Conservation (phyloP, 441 rosid genomes). For the Euphorbia schlechtendalii region DNA sequence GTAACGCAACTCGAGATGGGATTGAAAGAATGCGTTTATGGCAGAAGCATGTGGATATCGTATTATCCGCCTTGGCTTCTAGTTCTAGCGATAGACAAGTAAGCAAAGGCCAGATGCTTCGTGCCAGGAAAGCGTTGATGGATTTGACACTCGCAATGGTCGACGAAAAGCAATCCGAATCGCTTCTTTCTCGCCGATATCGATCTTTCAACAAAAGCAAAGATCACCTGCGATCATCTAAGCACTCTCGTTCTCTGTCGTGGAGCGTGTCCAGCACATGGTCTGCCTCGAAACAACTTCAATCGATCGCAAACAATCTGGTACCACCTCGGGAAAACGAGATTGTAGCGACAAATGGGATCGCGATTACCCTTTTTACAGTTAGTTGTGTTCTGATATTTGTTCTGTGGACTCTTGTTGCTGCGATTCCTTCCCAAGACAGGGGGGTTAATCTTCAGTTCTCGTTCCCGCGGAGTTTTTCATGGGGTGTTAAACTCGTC, state of each 20-base stretch:
- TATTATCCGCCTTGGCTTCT: conserved; percentile 30
- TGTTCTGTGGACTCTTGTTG: conserved; percentile 38
- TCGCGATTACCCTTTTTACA: conserved; percentile 31
- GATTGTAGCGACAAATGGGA: conserved; percentile 32
- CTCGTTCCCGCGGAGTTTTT: conserved; percentile 22
- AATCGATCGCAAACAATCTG: conserved; percentile 27
- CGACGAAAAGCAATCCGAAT: conserved; percentile 33
- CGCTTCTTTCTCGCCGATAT: conserved; percentile 27
- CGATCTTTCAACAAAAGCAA: conserved; percentile 28
- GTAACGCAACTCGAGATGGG: conserved; percentile 41
- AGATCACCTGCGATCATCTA: conserved; percentile 18
- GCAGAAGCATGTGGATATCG: conserved; percentile 43
- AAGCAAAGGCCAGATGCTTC: conserved; percentile 34
- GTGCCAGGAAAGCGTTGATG: conserved; percentile 39
- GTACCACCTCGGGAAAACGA: conserved; percentile 31
- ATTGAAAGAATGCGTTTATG: conserved; percentile 34
- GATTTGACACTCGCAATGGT: conserved; percentile 39
- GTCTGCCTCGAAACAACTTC: conserved; percentile 42
- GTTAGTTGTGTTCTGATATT: conserved; percentile 33
- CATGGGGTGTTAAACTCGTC: conserved; percentile 22
- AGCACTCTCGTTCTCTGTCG: conserved; percentile 37
- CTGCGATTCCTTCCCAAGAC: conserved; percentile 44
- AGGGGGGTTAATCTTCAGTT: conserved; percentile 30
- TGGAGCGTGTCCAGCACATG: conserved; percentile 43
- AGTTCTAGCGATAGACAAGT: conserved; percentile 19